These are phyloP conservation scores for Podospora sp. DNA, from an alignment of 495 filamentous ascomycete species.

Conservation along the genomic window DNA sequence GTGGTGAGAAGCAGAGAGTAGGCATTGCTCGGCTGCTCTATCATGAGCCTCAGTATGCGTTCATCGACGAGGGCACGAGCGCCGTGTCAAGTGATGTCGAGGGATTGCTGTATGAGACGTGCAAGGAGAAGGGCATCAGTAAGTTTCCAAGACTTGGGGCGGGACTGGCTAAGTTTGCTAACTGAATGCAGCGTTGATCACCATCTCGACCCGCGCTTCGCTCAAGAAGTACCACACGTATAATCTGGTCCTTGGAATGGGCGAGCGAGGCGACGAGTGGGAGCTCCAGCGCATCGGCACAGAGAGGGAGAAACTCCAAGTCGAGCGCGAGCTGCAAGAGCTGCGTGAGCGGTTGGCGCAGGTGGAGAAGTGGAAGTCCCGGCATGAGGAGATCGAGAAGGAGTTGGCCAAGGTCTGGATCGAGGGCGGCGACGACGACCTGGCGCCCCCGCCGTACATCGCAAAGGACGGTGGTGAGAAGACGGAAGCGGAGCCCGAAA, in stretches of 20 bases:
- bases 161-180: constrained; percentile 22
- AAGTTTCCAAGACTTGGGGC: constrained; percentile 37
- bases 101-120: constrained; percentile 86
- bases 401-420: constrained; percentile 61
- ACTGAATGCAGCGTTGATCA: constrained; percentile 68
- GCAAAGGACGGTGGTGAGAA: constrained; percentile 27
- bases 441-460: constrained; percentile 48
- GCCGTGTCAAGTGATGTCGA: constrained; percentile 95
- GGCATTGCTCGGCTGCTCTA: constrained; percentile 88
- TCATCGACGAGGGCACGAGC: constrained; percentile 93
- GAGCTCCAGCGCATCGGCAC: constrained; percentile 92
- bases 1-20: constrained; percentile 98
- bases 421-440: constrained; percentile 47
- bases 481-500: background rate
- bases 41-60: constrained; percentile 90
- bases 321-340: constrained; percentile 85
- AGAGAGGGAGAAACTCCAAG: constrained; percentile 83
- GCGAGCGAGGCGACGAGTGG: constrained; percentile 70
- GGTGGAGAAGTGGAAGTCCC: constrained; percentile 80
- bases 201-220: constrained; percentile 88
- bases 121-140: constrained; percentile 91
- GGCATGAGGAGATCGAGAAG: constrained; percentile 71
- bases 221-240: constrained; percentile 94
- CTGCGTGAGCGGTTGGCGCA: constrained; percentile 75
- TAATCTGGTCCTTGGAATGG: constrained; percentile 79